These are phyloP conservation scores for Syncephalis plumigaleata DNA, from an alignment of 371 early-diverging fungal genomes.

Conservation along the genomic window DNA sequence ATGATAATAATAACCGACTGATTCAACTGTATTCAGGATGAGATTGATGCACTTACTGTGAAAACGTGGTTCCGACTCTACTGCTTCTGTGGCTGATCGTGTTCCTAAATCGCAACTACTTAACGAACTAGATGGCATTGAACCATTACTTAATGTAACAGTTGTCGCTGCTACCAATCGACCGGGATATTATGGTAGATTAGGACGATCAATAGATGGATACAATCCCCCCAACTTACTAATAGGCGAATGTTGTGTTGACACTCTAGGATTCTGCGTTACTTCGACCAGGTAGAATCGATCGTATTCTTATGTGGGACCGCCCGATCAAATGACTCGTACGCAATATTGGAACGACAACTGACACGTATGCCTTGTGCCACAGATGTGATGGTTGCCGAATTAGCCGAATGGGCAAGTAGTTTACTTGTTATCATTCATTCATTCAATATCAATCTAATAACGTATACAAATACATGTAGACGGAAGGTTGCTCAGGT, in stretches of 20 bases:
- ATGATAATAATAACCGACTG: not conserved
- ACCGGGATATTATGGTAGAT: slow-evolving; percentile 84
- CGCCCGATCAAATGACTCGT: slow-evolving; percentile 70
- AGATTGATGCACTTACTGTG: slow-evolving; percentile 93
- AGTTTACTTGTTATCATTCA: slow-evolving; percentile 1
- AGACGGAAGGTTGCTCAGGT: slow-evolving; percentile 86
- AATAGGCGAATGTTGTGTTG: not conserved
- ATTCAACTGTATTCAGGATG: slow-evolving; percentile 41
- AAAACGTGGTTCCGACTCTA: slow-evolving; percentile 53
- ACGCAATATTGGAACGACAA: slow-evolving; percentile 63
- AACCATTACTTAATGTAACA: slow-evolving; percentile 81
- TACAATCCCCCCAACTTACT: not conserved
- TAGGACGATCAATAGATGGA: not conserved
- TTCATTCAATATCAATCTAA: slow-evolving; percentile 2
- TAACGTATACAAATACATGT: too few relatives aligned
- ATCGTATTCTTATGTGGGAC: slow-evolving; percentile 88
- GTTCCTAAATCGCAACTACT: slow-evolving; percentile 88
- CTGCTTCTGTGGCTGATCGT: slow-evolving; percentile 75
- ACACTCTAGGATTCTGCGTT: slow-evolving; percentile 65
- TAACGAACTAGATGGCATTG: slow-evolving; percentile 93
- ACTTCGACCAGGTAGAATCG: slow-evolving; percentile 92
- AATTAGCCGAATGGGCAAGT: slow-evolving; percentile 32
- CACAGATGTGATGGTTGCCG: slow-evolving; percentile 34
- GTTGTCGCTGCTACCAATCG: slow-evolving; percentile 99
- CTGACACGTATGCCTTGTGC: slow-evolving; percentile 41